A percentile compares a stretch with the other conserved stretches of the same genome.
Evolutionary conservation across 2,329 filamentous ascomycete genomes (phyloP).

Genomic region (Chaetomiaceae sp.): DNA sequence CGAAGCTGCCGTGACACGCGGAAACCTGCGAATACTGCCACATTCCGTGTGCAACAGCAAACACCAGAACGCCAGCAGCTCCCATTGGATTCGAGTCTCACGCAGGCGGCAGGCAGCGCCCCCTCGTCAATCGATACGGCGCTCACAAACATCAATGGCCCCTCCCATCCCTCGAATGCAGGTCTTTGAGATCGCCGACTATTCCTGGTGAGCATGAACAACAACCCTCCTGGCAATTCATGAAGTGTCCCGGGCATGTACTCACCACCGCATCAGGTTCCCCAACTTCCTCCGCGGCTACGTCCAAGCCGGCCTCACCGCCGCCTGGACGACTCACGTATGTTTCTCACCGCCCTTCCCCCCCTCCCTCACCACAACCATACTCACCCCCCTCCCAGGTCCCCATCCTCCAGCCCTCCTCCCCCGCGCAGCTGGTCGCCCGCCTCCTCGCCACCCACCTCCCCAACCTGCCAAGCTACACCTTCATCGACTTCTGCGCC

Average conservation of each 20-base stretch:
- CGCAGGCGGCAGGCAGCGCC: neutral
- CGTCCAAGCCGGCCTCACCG: slow-evolving; percentile 59
- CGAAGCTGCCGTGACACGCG: no score
- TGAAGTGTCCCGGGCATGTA: no score
- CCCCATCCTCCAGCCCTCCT: slow-evolving; percentile 50
- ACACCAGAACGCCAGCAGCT: no score
- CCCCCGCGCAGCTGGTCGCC: slow-evolving; percentile 57
- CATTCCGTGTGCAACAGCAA: no score
- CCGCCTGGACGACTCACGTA: slow-evolving; percentile 55
- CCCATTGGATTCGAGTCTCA: no score
- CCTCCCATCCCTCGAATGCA: slow-evolving; percentile 53
- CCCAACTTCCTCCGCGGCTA: slow-evolving; percentile 58
- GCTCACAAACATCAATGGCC: slow-evolving; percentile 32
- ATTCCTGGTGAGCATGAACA: slow-evolving; percentile 54
- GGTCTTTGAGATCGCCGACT: slow-evolving; percentile 62
- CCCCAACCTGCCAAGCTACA: slow-evolving; percentile 44
- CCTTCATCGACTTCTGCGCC: slow-evolving; percentile 69
- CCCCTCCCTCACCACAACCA: neutral
- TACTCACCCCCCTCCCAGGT: slow-evolving; percentile 12
- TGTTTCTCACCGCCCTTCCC: neutral
- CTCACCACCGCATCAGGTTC: slow-evolving; percentile 43
- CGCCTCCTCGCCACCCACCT: slow-evolving; percentile 48
- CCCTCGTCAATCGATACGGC: neutral
- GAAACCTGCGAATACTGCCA: no score
- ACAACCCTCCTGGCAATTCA: no score